Evolutionary conservation across 768 basidiomycete genomes (phyloP), one percentile per base, ranked within the genome.

Genomic region (Leccinellum albellum): DNA sequence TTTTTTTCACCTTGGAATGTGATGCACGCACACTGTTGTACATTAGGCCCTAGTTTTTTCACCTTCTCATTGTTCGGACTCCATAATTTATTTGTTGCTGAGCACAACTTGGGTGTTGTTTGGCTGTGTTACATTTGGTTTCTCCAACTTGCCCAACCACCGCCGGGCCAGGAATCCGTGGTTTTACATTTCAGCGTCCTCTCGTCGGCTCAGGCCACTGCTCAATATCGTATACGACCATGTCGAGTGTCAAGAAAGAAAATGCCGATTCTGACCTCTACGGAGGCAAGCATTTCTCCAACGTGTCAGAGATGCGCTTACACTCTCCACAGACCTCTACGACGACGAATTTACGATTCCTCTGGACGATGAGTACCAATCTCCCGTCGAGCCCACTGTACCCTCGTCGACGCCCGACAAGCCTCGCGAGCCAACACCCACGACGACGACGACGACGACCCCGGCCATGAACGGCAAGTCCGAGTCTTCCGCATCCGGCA

Each of bases 261-360:
- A 70, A 64, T 4, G 32, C 66, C 12, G 75, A 79, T 42, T 78
- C 75, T 53, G 77, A 75, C 64, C 70, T 77, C 23, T 80, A 79
- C 61, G 80, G 80, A 62, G 81, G 81, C 76, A 64, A 69, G 76
- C 59, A 6, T 20, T 40, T 35, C 50, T n/a, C 5, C 50, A 20
- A 31, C 35, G 4, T 44, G 37, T 29, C 50, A 12, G 24, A 42
- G 33, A 54, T 35, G 35, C 31, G 48, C 20, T 66, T 14, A 57
- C 51, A 46, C 26, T 51, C 56, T 9, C 8, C 53, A 37, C 61
- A 84, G 82, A 83, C 64, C 76, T 84, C 53, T 85, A 84, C 60
- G 79, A 82, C 56, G 76, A 72, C 60, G 80, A 77, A 51, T 77
- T 73, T 61, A 64, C 71, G 5, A 62, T 62, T 23, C 71, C 69